Conservation (phyloP, 441 rosid genomes). For the Populus tomentosa region DNA sequence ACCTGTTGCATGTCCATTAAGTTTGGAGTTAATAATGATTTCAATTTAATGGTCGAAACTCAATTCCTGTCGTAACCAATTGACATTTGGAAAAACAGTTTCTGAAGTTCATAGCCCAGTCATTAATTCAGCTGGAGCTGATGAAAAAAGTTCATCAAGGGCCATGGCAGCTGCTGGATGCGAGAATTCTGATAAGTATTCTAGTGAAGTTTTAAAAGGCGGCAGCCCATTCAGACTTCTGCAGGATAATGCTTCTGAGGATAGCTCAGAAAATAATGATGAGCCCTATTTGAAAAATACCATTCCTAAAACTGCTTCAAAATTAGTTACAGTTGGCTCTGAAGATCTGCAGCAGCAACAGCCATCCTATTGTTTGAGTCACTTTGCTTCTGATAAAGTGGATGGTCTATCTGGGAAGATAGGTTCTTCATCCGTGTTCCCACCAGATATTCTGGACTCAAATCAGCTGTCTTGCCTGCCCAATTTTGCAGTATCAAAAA, state of each 20-base stretch:
- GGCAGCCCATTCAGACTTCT: constrained; percentile 47
- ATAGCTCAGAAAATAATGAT: constrained; percentile 32
- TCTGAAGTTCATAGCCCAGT: constrained; percentile 17
- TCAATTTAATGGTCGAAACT: constrained; percentile 19
- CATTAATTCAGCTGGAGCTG: constrained; percentile 22
- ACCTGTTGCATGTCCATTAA: neutral
- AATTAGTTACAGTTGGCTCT: constrained; percentile 16
- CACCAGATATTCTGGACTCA: constrained; percentile 24
- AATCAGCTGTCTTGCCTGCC: constrained; percentile 23
- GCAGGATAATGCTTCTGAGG: constrained; percentile 49
- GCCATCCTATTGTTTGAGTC: constrained; percentile 22
- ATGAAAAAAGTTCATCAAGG: constrained; percentile 11
- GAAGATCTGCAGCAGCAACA: constrained; percentile 29
- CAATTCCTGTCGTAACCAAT: constrained; percentile 12
- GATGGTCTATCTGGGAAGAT: constrained; percentile 21
- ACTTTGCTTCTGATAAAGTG: constrained; percentile 12
- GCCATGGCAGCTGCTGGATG: constrained; percentile 18
- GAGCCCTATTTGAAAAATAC: constrained; percentile 15
- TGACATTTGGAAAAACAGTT: constrained; percentile 11
- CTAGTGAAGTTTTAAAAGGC: constrained; percentile 20
- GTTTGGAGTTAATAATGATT: constrained; percentile 1
- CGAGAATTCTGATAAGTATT: constrained; percentile 14
- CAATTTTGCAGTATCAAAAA: constrained; percentile 28
- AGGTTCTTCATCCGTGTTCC: constrained; percentile 29
- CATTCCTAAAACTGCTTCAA: constrained; percentile 6